Evolutionary conservation across 116 monocot genomes (phyloP), one percentile per base, ranked within the genome.

Genomic region (Trichopus zeylanicus): DNA sequence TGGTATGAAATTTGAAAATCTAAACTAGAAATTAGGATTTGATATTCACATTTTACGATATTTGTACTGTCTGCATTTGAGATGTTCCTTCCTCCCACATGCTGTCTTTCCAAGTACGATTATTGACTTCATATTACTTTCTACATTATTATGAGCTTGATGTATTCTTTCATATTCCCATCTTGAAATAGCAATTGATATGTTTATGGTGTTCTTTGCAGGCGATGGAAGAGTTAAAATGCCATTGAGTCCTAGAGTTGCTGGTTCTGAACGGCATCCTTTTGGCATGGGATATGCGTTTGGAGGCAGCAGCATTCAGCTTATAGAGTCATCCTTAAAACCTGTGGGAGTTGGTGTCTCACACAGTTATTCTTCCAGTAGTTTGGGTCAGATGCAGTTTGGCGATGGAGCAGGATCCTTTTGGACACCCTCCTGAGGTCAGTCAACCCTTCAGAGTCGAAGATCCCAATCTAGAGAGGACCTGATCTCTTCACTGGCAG

Each of bases 401-500:
- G 76, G 84, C 25, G 71, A 70, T 70, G 81, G 78, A 13, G 55
- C 52, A 25, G 79, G 76, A 47, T 71, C 72, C 21, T 78, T 81
- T 61, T 75, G 78, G 81, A 47, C 68, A 25, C 84, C 90, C 12
- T 56, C 59, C 46, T 47, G 90, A 46, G 78, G 90, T 56, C 87
- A 90, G 57, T 83, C 68, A 48, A 78, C 69, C 15, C 87, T 97
- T 51, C 81, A 81, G 66, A 97, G 95, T 61, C 64, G 90, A 21
- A 81, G 90, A 65, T 90, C 95, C 39, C 90, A 83, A 64, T 95
- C 95, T 7, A 77, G 95, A 74, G 95, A 95, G 72, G 95, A 90
- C 63, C 86, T 95, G 57, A 75, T 3, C 33, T 74, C 84, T 56
- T 83, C 95, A 33, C n/a, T 88, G 27, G 78, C 65, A 12, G 95